Base-by-base conservation (phyloP, 2,329 filamentous ascomycete species). In the Trichoderma sp. region DNA sequence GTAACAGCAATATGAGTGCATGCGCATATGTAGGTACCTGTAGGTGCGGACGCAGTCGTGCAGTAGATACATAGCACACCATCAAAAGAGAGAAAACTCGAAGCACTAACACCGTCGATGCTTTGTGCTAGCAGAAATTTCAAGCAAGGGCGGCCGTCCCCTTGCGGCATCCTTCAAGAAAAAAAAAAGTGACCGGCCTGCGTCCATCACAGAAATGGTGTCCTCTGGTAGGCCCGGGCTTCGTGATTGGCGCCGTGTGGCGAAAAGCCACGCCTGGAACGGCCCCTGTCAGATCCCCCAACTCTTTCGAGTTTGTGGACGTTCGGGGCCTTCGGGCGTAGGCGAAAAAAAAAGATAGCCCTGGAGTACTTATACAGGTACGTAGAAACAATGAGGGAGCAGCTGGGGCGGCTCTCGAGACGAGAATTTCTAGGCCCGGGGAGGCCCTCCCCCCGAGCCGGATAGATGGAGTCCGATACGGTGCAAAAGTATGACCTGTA, bases 241-340 rank as follows among this genome's bases (percentile, higher is more conserved):
- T 32, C 50, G 17, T 57, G 59, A 58, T 68, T 64, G 66, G 66
- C 66, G 66, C 66, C 66, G 66, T 57, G 57, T 64, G 59, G 66
- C 52, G 25, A 60, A 63, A 61, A 53, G 34, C 42, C 34, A 37
- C 19, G 64, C 54, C 34, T 50, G 39, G 39, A 22, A 39, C 29
- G 32, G 48, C 61, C 61, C 52, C 52, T 35, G 52, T 57, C 52
- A 22, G 17, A 35, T 19, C 17, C 27, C 45, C 13, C 48, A n/a
- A 22, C 5, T n/a, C n/a, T 54, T 54, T 4, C 7, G n/a, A 13
- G 17, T 27, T 19, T 7, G 17, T 12, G 35, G 50, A 37, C 32
- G 45, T 5, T 50, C 35, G 61, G 61, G 32, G 52, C 61, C 61
- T 42, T 27, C 39, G 25, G 61, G 10, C 52, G 37, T 37, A 45